Evolutionary conservation across 2,329 filamentous ascomycete species (phyloP).

Genomic region (Colletotrichum scovillei): DNA sequence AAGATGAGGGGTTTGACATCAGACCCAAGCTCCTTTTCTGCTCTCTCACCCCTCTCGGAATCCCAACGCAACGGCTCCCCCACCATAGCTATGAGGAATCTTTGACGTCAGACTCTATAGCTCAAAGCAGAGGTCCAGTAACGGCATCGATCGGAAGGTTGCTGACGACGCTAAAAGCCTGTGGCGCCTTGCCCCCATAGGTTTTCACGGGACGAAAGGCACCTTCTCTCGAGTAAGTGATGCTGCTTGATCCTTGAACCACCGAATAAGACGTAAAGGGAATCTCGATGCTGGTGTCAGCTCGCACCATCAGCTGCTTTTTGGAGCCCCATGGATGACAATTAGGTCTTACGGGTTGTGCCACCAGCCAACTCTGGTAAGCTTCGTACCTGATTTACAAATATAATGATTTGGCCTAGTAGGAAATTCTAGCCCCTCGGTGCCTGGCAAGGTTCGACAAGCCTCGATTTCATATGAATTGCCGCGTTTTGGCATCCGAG

Average conservation of each 20-base stretch:
- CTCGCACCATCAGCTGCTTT: neutral
- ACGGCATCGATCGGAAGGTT: neutral
- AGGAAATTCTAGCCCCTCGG: neutral
- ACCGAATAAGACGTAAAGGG: neutral
- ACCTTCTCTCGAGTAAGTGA: neutral
- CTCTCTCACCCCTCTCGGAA: neutral
- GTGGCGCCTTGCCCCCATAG: neutral
- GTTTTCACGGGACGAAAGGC: neutral
- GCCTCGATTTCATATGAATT: neutral
- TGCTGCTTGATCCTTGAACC: neutral
- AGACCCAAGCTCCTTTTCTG: slow-evolving; percentile 12
- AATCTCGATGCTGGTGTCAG: neutral
- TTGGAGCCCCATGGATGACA: neutral
- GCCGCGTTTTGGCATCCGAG: neutral
- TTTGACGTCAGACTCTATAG: neutral
- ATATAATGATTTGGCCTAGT: neutral
- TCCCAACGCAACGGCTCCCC: neutral
- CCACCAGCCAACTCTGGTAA: neutral
- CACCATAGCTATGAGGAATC: neutral
- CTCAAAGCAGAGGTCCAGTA: neutral
- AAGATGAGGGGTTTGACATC: neutral
- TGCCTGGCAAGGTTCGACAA: neutral
- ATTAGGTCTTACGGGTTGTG: neutral
- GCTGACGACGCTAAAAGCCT: neutral
- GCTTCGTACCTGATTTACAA: neutral